Base-by-base conservation (phyloP, 495 filamentous ascomycete species). In the Aspergillus homomorphus region DNA sequence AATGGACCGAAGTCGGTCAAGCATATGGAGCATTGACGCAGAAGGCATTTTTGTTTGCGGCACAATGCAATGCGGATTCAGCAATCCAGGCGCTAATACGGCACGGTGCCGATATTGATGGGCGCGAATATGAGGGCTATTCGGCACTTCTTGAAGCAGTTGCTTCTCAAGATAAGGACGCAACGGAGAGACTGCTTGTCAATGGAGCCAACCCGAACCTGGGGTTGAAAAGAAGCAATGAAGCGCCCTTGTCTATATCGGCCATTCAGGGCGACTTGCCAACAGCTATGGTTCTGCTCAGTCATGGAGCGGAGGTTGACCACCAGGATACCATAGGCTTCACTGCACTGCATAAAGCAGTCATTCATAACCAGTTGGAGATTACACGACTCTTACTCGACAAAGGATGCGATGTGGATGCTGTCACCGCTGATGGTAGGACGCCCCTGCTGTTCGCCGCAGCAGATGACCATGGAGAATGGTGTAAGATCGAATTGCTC, bases 401-500 rank as follows among this genome's bases (percentile, higher is more conserved):
- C 6, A 33, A 57, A 19, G 63, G 65, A 0, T 65, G 60, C 6
- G 44, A 66, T 10, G 49, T 65, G 1, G 57, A 69, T 0, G 21
- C 19, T 10, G 9, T 24, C 0, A 58, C 53, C 12, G 3, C 6
- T 0, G 59, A 56, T 19, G 60, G 51, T 18, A 45, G 10, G 14
- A 62, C 55, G 12, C 60, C 60, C 19, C 43, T 62, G 1, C 8
- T 28, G 1, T 45, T 19, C 7, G 60, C 54, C 30, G 38, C 22
- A 16, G 44, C 18, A 0, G 26, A 51, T 16, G 14, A 46, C 23
- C 8, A 58, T 21, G 16, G 14, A 1, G 41, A 61, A 1, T n/a
- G n/a, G n/a, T n/a, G n/a, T n/a, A 59, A 67, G 51, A 44, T 68
- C 12, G 10, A 63, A 4, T 19, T 73, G 12, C 66, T 76, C 14